A percentile compares a stretch with the other conserved stretches of the same genome.
Evolutionary conservation across 164 flowering plant genomes (phyloP).

Genomic region (Warburgia ugandensis): DNA sequence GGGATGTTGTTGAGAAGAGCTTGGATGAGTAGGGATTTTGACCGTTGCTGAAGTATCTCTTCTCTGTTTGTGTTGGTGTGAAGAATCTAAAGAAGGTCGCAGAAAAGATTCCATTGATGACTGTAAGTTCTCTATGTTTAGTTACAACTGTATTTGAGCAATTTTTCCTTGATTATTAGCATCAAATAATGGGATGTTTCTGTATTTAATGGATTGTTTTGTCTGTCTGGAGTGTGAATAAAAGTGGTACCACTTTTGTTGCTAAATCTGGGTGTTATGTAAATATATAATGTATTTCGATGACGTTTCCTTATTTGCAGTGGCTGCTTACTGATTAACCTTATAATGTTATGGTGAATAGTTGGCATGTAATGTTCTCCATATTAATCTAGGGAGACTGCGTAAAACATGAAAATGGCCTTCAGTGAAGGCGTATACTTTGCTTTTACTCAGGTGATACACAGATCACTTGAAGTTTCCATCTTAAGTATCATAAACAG

Average conservation of each 20-base stretch:
- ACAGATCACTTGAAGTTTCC: no score
- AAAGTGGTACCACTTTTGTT: conserved; percentile 4
- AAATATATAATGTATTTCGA: no score
- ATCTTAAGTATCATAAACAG: no score
- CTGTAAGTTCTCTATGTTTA: conserved; percentile 11
- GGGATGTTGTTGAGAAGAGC: not conserved
- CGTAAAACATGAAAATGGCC: no score
- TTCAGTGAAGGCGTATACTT: no score
- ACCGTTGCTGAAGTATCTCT: conserved; percentile 1
- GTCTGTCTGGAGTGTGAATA: conserved; percentile 17
- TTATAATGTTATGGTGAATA: no score
- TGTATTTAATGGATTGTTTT: conserved; percentile 22
- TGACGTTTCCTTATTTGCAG: no score
- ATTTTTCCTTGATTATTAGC: conserved; percentile 14
- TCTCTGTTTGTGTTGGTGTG: conserved; percentile 14
- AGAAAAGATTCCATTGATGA: conserved; percentile 6
- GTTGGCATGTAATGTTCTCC: no score
- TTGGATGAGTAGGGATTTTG: conserved; percentile 4
- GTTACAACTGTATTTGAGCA: conserved; percentile 6
- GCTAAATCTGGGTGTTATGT: no score
- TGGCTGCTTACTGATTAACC: no score
- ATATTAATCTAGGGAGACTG: no score
- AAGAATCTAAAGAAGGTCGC: conserved; percentile 6
- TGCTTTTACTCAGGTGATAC: no score
- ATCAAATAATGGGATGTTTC: conserved; percentile 13